phyloP scores from a whole-genome alignment of 2,329 filamentous ascomycete genomes.

The Triangularia verruculosa region DNA sequence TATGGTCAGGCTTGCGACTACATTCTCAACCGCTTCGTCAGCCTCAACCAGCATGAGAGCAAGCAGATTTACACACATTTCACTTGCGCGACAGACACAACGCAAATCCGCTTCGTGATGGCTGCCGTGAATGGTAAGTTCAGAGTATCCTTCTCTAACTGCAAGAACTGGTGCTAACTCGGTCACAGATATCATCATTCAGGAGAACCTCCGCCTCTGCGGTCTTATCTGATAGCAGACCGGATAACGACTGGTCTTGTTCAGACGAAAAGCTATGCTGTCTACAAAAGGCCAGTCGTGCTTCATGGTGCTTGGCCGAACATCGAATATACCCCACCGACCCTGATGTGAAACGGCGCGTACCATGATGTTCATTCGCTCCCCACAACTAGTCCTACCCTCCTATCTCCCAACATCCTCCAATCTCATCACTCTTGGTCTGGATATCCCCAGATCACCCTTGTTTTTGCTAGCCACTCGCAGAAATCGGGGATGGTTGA shows the following conservation, averaged over 20 bases:
- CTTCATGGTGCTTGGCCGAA: slow-evolving; percentile 5
- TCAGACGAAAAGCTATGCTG: background rate
- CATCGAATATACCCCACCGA: slow-evolving; percentile 9
- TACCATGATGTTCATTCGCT: slow-evolving; percentile 6
- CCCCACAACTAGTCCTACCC: background rate
- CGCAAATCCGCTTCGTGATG: slow-evolving; percentile 99
- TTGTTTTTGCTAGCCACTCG: background rate
- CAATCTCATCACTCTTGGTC: background rate
- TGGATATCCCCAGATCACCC: background rate
- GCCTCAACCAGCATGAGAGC: slow-evolving; percentile 96
- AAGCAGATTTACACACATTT: slow-evolving; percentile 99
- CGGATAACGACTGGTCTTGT: background rate
- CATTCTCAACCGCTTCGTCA: slow-evolving; percentile 97
- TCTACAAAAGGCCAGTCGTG: background rate
- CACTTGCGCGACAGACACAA: slow-evolving; percentile 97
- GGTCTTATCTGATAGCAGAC: slow-evolving; percentile 76
- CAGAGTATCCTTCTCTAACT: background rate
- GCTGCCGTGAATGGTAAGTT: slow-evolving; percentile 91
- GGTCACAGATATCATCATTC: slow-evolving; percentile 90
- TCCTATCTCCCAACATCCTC: background rate
- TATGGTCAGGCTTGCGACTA: slow-evolving; percentile 97
- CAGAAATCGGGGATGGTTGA: background rate
- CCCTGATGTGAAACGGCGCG: slow-evolving; percentile 7
- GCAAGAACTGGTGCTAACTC: slow-evolving; percentile 40
- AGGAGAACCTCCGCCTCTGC: slow-evolving; percentile 96